Evolutionary conservation across 164 flowering plant genomes (phyloP), one percentile per base, ranked within the genome.

Genomic region (Amborella trichopoda): DNA sequence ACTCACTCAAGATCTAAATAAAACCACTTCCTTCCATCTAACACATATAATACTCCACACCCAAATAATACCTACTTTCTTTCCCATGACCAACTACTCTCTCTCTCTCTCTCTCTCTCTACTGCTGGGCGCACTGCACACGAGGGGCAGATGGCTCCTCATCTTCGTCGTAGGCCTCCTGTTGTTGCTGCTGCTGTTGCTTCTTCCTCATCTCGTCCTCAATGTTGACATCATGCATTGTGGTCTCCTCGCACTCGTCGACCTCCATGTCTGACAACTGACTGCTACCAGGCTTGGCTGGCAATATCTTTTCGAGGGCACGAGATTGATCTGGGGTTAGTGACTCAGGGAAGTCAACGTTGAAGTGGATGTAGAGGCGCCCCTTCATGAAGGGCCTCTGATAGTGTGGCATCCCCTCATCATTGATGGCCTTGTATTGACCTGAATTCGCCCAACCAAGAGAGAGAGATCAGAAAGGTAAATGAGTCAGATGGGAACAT

Each of bases 91-190:
- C n/a, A n/a, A n/a, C n/a, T n/a, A n/a, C n/a, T n/a, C n/a, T n/a
- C n/a, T n/a, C n/a, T n/a, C n/a, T n/a, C n/a, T n/a, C n/a, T n/a
- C n/a, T n/a, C n/a, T n/a, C n/a, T n/a, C 28, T 34, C 47, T 60
- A 78, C 40, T 81, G 90, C 60, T 81, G 90, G 25, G 77, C 81
- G 61, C 90, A 81, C 52, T 73, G 85, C 48, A 81, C 73, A 8
- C 82, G 60, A 0, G 65, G 75, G 50, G 45, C 54, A 16, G 59
- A 19, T 3, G 58, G 47, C 26, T 74, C 75, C 5, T 37, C 40
- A 14, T 72, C 73, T 10, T 74, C 82, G 44, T 72, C 81, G 37
- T 72, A 71, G 28, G 73, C 73, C 11, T 71, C 82, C 55, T 64
- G 78, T n/a, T 66, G 67, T 28, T 64, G 71, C 38, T 54, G 63